A percentile compares a stretch with the other conserved stretches of the same genome.
Evolutionary conservation across 2,329 filamentous ascomycete genomes (phyloP).

Genomic region (Phaeosphaeriaceae sp.): DNA sequence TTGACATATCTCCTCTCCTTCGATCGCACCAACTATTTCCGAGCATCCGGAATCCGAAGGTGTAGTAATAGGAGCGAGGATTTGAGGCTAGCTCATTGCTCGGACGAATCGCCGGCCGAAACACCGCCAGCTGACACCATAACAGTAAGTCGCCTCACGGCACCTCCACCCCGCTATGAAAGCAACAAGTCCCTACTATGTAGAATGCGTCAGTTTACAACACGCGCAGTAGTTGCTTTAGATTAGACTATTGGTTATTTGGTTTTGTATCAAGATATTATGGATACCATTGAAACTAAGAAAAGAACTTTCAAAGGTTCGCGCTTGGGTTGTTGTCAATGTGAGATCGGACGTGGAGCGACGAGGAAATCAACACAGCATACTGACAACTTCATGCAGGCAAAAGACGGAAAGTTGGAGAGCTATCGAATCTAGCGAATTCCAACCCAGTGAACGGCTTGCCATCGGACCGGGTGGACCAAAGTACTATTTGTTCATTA

Average conservation of each 20-base stretch:
- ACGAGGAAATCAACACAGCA: neutral
- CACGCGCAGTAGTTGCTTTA: conserved; percentile 2
- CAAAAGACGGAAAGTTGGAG: conserved; percentile 38
- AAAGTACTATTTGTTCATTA: conserved; percentile 30
- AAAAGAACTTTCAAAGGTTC: conserved; percentile 38
- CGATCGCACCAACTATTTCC: no score
- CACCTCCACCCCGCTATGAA: conserved; percentile 42
- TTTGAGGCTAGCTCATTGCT: conserved; percentile 7
- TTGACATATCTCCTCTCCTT: no score
- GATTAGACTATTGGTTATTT: neutral
- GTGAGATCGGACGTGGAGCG: conserved; percentile 27
- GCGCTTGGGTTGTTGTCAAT: conserved; percentile 44
- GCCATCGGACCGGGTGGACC: conserved; percentile 20
- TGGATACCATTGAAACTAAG: conserved; percentile 21
- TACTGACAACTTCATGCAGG: conserved; percentile 31
- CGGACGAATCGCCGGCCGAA: conserved; percentile 43
- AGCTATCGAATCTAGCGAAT: conserved; percentile 17
- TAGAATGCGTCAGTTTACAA: conserved; percentile 19
- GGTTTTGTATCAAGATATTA: conserved; percentile 25
- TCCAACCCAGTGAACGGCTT: conserved; percentile 20
- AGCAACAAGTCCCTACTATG: conserved; percentile 31
- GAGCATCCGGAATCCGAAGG: neutral
- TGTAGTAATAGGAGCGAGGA: conserved; percentile 9
- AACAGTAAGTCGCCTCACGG: conserved; percentile 35
- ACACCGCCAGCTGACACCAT: conserved; percentile 20